Evolutionary conservation across 2,329 filamentous ascomycete species (phyloP).

Genomic region (Cladosporium sp.): DNA sequence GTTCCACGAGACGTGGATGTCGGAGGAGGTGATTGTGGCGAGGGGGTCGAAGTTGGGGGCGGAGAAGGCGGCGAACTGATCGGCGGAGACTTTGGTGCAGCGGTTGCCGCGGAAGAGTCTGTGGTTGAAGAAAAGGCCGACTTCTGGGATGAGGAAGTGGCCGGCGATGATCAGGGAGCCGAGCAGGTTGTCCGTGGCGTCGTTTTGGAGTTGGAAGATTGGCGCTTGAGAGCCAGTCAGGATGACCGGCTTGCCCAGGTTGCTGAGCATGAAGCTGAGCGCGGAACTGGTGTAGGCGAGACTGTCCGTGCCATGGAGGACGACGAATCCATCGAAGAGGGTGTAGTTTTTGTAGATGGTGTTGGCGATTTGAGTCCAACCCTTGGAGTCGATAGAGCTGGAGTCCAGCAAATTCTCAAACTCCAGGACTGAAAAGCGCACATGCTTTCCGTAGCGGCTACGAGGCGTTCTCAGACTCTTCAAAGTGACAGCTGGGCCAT

Average conservation of each 20-base stretch:
- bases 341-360: conserved; percentile 82
- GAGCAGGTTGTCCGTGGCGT: conserved; percentile 86
- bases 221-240: conserved; percentile 69
- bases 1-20: conserved; percentile 77
- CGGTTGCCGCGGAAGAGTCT: conserved; percentile 85
- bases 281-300: conserved; percentile 84
- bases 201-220: conserved; percentile 86
- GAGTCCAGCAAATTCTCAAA: conserved; percentile 83
- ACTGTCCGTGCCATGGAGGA: conserved; percentile 87
- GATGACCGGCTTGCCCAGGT: conserved; percentile 86
- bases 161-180: conserved; percentile 85
- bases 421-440: conserved; percentile 80
- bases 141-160: conserved; percentile 89
- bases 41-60: conserved; percentile 83
- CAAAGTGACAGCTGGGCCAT: conserved; percentile 35
- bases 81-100: conserved; percentile 81
- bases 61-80: conserved; percentile 80
- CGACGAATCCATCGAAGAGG: conserved; percentile 84
- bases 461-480: conserved; percentile 73
- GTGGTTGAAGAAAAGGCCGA: conserved; percentile 91
- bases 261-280: conserved; percentile 87
- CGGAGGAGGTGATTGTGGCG: conserved; percentile 56
- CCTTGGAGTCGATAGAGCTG: conserved; percentile 79
- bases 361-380: conserved; percentile 79
- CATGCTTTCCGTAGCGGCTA: conserved; percentile 73